phyloP scores from a whole-genome alignment of 192 early-diverging fungal species.

The Spizellomyces punctatus region DNA sequence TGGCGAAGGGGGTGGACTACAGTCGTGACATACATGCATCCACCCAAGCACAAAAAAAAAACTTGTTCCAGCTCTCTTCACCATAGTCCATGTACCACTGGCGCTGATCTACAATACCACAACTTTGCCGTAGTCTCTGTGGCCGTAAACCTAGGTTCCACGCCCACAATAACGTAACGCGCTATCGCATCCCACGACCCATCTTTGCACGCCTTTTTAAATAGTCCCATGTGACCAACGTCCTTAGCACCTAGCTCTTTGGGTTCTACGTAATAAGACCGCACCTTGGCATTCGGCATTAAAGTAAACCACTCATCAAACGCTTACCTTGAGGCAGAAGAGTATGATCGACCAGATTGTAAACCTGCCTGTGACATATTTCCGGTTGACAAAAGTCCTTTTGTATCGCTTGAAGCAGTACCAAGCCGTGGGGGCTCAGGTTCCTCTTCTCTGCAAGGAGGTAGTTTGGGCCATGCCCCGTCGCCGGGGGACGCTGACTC shows the following conservation, averaged over 20 bases:
- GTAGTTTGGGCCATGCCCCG: neutral
- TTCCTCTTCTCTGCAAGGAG: too few species aligned
- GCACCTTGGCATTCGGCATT: constrained; percentile 3
- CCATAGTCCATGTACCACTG: too few species aligned
- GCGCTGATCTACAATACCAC: neutral
- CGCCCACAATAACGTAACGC: constrained; percentile 7
- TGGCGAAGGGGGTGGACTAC: too few species aligned
- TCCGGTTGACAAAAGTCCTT: neutral
- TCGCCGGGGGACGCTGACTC: constrained; percentile 2
- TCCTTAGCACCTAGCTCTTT: neutral
- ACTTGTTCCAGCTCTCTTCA: too few species aligned
- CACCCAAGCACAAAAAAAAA: too few species aligned
- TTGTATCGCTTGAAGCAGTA: too few species aligned
- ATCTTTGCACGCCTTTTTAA: constrained; percentile 6
- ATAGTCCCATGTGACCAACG: constrained; percentile 22
- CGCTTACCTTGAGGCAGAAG: neutral
- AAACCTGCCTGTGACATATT: neutral
- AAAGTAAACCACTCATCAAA: neutral
- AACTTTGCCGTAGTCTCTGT: neutral
- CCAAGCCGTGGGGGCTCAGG: too few species aligned
- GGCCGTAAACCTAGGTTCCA: neutral
- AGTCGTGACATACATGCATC: too few species aligned
- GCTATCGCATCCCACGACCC: constrained; percentile 11
- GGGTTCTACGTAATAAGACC: constrained; percentile 11
- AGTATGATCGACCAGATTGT: neutral